These are phyloP conservation scores for Stagonosporopsis tanaceti DNA, from an alignment of 2,329 filamentous ascomycete species.

Conservation along the genomic window DNA sequence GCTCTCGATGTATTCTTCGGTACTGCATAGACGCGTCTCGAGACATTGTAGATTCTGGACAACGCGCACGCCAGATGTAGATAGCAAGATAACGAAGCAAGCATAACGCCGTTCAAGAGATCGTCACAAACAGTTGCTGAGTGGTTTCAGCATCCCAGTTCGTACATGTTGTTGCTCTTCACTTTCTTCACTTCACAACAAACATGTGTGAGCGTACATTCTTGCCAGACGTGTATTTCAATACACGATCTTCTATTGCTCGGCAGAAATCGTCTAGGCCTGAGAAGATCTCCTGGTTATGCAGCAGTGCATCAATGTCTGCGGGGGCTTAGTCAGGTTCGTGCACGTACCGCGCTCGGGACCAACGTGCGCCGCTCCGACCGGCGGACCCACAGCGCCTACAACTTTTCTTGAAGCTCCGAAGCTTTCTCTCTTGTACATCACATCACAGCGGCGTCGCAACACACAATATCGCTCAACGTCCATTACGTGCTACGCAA, in stretches of 20 bases:
- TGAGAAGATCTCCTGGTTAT: too few relatives aligned
- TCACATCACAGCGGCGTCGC: slow-evolving; percentile 1
- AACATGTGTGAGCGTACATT: not conserved
- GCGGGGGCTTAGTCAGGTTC: not conserved
- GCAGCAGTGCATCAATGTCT: too few relatives aligned
- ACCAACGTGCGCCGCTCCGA: slow-evolving; percentile 30
- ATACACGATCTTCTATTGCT: too few relatives aligned
- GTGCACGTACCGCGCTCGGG: slow-evolving; percentile 24
- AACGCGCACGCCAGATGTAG: not conserved
- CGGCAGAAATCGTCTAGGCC: too few relatives aligned
- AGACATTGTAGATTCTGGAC: not conserved
- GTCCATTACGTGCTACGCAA: not conserved
- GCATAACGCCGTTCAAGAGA: not conserved
- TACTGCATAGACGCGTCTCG: not conserved
- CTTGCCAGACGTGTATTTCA: too few relatives aligned
- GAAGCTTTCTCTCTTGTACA: slow-evolving; percentile 11
- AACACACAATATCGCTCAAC: not conserved
- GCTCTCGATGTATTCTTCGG: not conserved
- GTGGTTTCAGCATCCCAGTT: not conserved
- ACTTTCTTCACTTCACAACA: too few relatives aligned
- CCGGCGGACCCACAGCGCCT: slow-evolving; percentile 8
- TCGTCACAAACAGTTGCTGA: not conserved
- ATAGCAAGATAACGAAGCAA: not conserved
- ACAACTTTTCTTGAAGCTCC: slow-evolving; percentile 26
- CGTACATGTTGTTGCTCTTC: too few relatives aligned